Conservation (phyloP, 2,329 filamentous ascomycete genomes). For the Beauveria varroae region DNA sequence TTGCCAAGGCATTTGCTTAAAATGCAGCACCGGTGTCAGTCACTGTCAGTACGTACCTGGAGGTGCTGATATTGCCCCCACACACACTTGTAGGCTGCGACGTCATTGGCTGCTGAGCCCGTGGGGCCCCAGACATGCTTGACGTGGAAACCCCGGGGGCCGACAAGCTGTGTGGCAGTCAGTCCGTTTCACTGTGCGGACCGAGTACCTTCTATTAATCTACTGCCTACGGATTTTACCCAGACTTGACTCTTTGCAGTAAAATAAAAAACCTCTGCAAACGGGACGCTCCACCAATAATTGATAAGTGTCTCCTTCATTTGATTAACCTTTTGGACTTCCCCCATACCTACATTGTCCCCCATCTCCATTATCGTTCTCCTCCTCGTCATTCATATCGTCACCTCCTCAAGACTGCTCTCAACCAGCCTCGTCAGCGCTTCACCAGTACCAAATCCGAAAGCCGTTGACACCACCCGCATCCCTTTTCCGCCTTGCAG, state of each 20-base stretch:
- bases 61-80: not conserved
- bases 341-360: not conserved
- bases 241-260: not conserved
- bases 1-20: too few species aligned
- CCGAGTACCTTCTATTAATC: not conserved
- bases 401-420: not conserved
- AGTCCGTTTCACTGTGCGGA: not conserved
- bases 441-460: not conserved
- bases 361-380: not conserved
- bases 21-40: too few species aligned
- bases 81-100: not conserved
- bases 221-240: not conserved
- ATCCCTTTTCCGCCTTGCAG: slow-evolving; percentile 1
- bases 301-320: not conserved
- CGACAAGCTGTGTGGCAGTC: not conserved
- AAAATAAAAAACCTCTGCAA: not conserved
- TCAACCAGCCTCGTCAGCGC: not conserved
- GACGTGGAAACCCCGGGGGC: slow-evolving; percentile 1
- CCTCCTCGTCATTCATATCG: not conserved
- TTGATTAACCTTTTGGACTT: not conserved
- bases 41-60: too few species aligned
- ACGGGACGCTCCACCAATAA: not conserved
- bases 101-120: too few species aligned
- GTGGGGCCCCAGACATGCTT: not conserved
- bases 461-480: slow-evolving; percentile 3